phyloP scores from a whole-genome alignment of 164 flowering plant species.

The Akebia trifoliata region DNA sequence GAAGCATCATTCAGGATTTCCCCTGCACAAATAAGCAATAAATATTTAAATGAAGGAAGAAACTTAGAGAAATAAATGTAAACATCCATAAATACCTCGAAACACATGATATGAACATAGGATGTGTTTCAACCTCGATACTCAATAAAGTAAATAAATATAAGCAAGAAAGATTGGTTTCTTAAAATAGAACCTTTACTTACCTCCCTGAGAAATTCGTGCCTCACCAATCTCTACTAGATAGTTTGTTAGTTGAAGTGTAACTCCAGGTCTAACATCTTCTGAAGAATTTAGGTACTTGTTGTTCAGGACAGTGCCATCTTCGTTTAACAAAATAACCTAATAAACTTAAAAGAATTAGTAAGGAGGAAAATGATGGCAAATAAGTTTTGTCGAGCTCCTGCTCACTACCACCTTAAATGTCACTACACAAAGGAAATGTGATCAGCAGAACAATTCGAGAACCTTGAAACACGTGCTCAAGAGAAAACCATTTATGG shows the following conservation, averaged over 20 bases:
- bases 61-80: background rate
- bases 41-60: background rate
- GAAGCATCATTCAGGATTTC: constrained; percentile 17
- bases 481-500: too few species aligned
- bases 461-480: too few species aligned
- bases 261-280: constrained; percentile 26
- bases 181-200: too few species aligned
- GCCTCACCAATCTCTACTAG: constrained; percentile 35
- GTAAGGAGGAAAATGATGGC: background rate
- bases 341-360: constrained; percentile 8
- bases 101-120: background rate
- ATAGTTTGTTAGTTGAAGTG: constrained; percentile 26
- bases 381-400: background rate
- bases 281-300: constrained; percentile 27
- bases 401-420: background rate
- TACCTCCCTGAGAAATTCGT: constrained; percentile 17
- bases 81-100: background rate
- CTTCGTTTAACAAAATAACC: constrained; percentile 38
- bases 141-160: background rate
- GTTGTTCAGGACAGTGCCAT: constrained; percentile 25
- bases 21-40: constrained; percentile 20
- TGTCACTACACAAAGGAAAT: too few species aligned
- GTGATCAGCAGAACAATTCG: too few species aligned
- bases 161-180: background rate
- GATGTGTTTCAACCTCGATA: background rate